Conservation (phyloP, 352 stramenopile genomes). For the Phytophthora brassicae region DNA sequence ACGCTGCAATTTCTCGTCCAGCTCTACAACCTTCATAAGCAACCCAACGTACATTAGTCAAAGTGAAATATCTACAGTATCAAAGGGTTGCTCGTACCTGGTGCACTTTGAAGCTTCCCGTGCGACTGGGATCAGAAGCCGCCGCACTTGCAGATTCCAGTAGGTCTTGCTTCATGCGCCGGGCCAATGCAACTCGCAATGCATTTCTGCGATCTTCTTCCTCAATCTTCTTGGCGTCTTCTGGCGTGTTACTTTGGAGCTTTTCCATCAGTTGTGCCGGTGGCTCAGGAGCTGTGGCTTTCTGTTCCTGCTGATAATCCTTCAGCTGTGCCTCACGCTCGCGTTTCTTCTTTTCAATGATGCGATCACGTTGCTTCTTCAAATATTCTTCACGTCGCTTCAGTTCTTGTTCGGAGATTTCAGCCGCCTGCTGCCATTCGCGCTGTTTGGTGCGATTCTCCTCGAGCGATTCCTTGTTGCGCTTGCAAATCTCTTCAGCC, state of each 20-base stretch:
- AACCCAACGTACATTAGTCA: neutral
- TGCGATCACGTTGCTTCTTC: conserved; percentile 68
- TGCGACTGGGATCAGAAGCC: conserved; percentile 23
- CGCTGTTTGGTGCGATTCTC: conserved; percentile 71
- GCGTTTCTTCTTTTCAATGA: conserved; percentile 83
- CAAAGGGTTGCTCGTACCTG: conserved; percentile 38
- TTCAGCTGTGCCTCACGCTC: conserved; percentile 74
- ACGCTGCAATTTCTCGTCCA: conserved; percentile 79
- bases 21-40: conserved; percentile 48
- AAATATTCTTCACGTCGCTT: conserved; percentile 80
- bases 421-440: conserved; percentile 60
- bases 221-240: conserved; percentile 66
- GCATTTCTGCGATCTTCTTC: conserved; percentile 70
- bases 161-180: conserved; percentile 82
- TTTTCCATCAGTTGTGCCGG: conserved; percentile 65
- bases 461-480: conserved; percentile 73
- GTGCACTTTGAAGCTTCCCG: conserved; percentile 49
- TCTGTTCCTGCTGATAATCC: conserved; percentile 75
- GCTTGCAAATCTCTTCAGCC: conserved; percentile 71
- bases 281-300: conserved; percentile 57
- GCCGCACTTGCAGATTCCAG: conserved; percentile 39
- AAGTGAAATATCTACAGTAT: neutral
- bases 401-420: conserved; percentile 71
- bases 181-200: conserved; percentile 68
- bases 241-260: conserved; percentile 52